phyloP scores from a whole-genome alignment of 2,329 filamentous ascomycete species.

The Exophiala phaeomuriformis region DNA sequence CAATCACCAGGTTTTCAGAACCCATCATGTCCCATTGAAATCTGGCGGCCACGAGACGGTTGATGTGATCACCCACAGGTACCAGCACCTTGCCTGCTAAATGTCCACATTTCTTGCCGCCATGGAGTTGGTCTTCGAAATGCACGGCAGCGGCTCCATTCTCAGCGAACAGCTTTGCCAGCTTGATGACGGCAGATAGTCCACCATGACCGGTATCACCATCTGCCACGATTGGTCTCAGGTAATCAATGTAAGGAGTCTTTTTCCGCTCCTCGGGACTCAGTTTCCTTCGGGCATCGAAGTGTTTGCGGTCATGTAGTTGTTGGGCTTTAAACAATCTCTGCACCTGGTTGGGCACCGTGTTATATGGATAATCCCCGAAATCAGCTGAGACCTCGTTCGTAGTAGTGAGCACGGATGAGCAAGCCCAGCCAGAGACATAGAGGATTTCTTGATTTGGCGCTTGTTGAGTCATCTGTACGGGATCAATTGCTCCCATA shows the following conservation, averaged over 20 bases:
- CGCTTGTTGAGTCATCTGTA: slow-evolving; percentile 98
- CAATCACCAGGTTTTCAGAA: slow-evolving; percentile 86
- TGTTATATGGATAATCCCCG: slow-evolving; percentile 98
- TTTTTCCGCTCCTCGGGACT: slow-evolving; percentile 62
- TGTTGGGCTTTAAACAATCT: slow-evolving; percentile 93
- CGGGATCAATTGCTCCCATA: slow-evolving; percentile 96
- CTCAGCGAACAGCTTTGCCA: slow-evolving; percentile 95
- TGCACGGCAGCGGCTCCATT: slow-evolving; percentile 94
- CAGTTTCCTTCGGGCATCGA: slow-evolving; percentile 75
- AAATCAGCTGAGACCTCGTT: slow-evolving; percentile 98
- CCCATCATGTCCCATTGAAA: slow-evolving; percentile 99
- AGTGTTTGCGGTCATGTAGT: slow-evolving; percentile 93
- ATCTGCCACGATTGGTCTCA: slow-evolving; percentile 91
- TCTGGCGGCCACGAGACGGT: slow-evolving; percentile 79
- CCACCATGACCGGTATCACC: slow-evolving; percentile 94
- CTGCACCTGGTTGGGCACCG: slow-evolving; percentile 96
- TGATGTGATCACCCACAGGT: slow-evolving; percentile 91
- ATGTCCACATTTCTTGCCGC: slow-evolving; percentile 97
- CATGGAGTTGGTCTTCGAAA: slow-evolving; percentile 95
- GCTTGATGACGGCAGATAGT: slow-evolving; percentile 83
- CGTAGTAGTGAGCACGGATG: slow-evolving; percentile 80
- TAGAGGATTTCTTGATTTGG: slow-evolving; percentile 94
- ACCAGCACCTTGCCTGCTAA: slow-evolving; percentile 93
- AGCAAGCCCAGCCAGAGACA: slow-evolving; percentile 95
- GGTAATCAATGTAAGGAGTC: slow-evolving; percentile 81